Conservation (phyloP, 148 eudicot genomes). For the Tetragonia tetragonoides region DNA sequence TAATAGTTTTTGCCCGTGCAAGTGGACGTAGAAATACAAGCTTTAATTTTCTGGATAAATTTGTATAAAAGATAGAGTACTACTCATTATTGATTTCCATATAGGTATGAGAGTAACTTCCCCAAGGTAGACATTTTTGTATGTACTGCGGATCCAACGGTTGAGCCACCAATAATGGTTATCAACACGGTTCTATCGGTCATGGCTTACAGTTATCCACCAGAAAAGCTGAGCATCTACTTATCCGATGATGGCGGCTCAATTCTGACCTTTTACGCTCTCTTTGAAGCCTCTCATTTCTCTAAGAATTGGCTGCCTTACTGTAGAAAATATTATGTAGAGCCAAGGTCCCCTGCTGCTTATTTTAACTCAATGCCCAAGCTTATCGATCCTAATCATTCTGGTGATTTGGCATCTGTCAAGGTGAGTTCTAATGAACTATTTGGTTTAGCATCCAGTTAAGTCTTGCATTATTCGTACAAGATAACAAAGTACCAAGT, state of each 20-base stretch:
- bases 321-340: constrained; percentile 54
- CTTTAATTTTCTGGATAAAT: too few species aligned
- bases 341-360: constrained; percentile 72
- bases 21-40: too few species aligned
- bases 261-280: constrained; percentile 64
- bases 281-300: constrained; percentile 63
- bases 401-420: constrained; percentile 34
- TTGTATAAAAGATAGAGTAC: too few species aligned
- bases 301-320: constrained; percentile 69
- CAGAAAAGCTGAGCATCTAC: constrained; percentile 57
- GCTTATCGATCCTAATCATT: constrained; percentile 20
- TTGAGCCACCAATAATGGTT: constrained; percentile 73
- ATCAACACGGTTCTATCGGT: constrained; percentile 69
- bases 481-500: not conserved
- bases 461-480: too few species aligned
- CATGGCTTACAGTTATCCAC: constrained; percentile 65
- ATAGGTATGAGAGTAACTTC: constrained; percentile 47
- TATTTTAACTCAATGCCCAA: constrained; percentile 40
- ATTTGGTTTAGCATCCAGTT: not conserved
- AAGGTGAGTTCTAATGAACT: constrained; percentile 37
- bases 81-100: too few species aligned
- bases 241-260: constrained; percentile 87
- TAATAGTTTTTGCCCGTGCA: too few species aligned
- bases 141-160: constrained; percentile 61
- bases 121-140: constrained; percentile 65